A percentile compares a stretch with the other conserved stretches of the same genome.
Conservation (phyloP, 73 alveolate genomes). For the Paramecium octaurelia region DNA sequence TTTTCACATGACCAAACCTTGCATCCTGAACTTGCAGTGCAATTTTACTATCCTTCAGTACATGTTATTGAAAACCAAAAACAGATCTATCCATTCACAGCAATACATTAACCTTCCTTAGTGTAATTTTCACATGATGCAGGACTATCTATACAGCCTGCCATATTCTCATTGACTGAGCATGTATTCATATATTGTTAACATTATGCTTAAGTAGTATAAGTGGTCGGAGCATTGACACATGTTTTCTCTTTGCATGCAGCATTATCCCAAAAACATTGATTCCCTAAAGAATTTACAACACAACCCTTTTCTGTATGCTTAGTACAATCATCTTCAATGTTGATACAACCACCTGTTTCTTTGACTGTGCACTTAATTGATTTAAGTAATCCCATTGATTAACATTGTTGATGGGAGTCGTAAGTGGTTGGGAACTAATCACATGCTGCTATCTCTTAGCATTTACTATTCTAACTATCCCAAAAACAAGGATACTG, state of each 20-base stretch:
- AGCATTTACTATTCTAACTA: background rate
- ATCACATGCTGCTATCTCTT: background rate
- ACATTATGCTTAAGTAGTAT: background rate
- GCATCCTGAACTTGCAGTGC: background rate
- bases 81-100: background rate
- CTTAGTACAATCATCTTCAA: background rate
- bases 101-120: background rate
- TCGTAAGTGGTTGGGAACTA: background rate
- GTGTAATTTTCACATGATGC: background rate
- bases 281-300: background rate
- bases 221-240: background rate
- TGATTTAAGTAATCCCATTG: background rate
- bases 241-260: background rate
- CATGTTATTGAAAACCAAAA: slow-evolving; percentile 12
- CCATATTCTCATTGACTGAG: background rate
- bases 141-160: background rate
- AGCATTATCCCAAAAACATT: slow-evolving; percentile 37
- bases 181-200: background rate
- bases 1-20: background rate
- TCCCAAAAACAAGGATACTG: background rate
- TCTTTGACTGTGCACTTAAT: background rate
- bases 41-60: background rate
- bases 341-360: background rate
- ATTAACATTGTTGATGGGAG: background rate
- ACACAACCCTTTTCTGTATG: slow-evolving; percentile 1